Conservation (phyloP, 2,329 filamentous ascomycete genomes). For the Trichoderma koningiopsis region DNA sequence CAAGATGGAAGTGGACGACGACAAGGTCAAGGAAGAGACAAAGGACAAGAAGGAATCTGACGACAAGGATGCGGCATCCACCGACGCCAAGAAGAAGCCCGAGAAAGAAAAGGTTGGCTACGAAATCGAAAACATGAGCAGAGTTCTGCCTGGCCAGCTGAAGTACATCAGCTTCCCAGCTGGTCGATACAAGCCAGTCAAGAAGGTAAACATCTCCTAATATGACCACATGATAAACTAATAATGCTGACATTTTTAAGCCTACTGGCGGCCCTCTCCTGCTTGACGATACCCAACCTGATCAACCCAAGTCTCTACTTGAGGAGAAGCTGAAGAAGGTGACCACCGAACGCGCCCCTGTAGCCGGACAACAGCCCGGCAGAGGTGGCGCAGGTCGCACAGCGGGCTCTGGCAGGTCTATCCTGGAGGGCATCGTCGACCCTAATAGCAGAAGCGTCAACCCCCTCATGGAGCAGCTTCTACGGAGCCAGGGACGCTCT, state of each 20-base stretch:
- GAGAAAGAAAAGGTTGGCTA: conserved; percentile 98
- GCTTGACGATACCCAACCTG: conserved; percentile 80
- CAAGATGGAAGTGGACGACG: conserved; percentile 86
- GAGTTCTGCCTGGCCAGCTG: conserved; percentile 87
- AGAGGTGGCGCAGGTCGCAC: conserved; percentile 39
- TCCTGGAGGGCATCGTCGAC: conserved; percentile 43
- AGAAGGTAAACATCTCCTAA: conserved; percentile 62
- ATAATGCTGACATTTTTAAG: conserved; percentile 48
- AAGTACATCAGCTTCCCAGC: conserved; percentile 94
- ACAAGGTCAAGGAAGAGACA: conserved; percentile 55
- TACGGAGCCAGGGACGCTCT: conserved; percentile 44
- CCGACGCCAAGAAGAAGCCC: conserved; percentile 78
- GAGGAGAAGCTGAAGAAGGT: conserved; percentile 92
- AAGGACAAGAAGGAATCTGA: conserved; percentile 63
- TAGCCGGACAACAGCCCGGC: conserved; percentile 46
- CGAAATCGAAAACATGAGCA: conserved; percentile 94
- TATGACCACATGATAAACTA: background rate
- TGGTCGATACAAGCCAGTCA: conserved; percentile 88
- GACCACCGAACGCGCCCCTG: conserved; percentile 62
- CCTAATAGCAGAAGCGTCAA: conserved; percentile 37
- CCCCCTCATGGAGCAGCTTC: conserved; percentile 46
- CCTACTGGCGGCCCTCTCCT: conserved; percentile 92
- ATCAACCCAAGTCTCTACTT: conserved; percentile 76
- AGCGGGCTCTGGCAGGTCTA: conserved; percentile 38
- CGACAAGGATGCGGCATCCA: conserved; percentile 58